Percentiles rank a stretch among this genome's conserved stretches.
phyloP scores from a whole-genome alignment of 805 yeast genomes.

The Nadsonia fulvescens region DNA sequence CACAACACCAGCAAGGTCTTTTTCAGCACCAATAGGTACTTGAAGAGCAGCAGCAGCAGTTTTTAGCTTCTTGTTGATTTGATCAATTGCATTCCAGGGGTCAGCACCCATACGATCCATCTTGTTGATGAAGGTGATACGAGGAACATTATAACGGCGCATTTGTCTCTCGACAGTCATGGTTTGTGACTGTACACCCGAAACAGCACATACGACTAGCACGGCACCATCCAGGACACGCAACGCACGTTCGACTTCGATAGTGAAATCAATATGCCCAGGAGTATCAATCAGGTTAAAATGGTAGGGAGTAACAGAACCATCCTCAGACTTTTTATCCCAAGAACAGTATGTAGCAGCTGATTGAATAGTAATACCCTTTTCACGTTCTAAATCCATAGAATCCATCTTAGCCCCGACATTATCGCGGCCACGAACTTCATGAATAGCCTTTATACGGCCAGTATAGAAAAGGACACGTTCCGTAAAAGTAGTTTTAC shows the following conservation, averaged over 20 bases:
- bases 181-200: conserved; percentile 97
- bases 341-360: conserved; percentile 98
- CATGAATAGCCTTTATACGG: conserved; percentile 90
- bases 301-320: conserved; percentile 47
- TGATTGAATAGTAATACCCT: conserved; percentile 96
- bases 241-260: conserved; percentile 96
- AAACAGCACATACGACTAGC: conserved; percentile 92
- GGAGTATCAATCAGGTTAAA: conserved; percentile 96
- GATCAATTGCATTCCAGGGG: conserved; percentile 90
- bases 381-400: conserved; percentile 96
- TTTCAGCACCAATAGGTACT: conserved; percentile 93
- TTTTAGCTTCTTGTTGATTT: conserved; percentile 68
- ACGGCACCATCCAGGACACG: conserved; percentile 98
- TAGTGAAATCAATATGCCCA: conserved; percentile 96
- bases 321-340: conserved; percentile 34
- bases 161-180: conserved; percentile 98
- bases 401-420: conserved; percentile 99
- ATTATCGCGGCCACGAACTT: conserved; percentile 85
- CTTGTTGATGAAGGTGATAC: conserved; percentile 89
- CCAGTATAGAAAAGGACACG: conserved; percentile 94
- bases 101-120: conserved; percentile 99
- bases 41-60: conserved; percentile 96
- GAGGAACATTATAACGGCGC: conserved; percentile 95
- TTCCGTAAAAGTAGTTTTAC: conserved; percentile 95
- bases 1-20: conserved; percentile 70